These are phyloP conservation scores for Monilinia vaccinii-corymbosi DNA, from an alignment of 2,329 filamentous ascomycete species.

Conservation along the genomic window DNA sequence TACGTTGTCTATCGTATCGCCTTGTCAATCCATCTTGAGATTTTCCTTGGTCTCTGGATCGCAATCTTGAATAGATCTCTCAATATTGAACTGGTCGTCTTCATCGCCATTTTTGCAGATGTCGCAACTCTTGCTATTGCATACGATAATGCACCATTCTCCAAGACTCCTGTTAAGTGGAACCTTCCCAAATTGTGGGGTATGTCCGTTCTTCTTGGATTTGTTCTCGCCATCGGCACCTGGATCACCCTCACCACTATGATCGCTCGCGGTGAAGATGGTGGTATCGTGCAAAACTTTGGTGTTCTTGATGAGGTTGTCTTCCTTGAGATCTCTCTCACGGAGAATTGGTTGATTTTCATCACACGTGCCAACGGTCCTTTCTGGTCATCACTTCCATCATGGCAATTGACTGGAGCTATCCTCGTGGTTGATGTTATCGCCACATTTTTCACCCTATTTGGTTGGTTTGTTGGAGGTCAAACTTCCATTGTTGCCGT, in stretches of 20 bases:
- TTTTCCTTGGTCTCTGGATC: constrained; percentile 88
- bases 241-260: constrained; percentile 89
- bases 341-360: constrained; percentile 95
- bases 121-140: constrained; percentile 87
- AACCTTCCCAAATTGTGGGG: constrained; percentile 92
- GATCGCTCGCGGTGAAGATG: constrained; percentile 55
- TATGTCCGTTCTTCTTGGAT: constrained; percentile 75
- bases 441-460: constrained; percentile 77
- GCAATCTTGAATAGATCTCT: constrained; percentile 76
- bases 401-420: constrained; percentile 72
- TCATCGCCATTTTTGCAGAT: constrained; percentile 91
- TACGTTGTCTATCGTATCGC: constrained; percentile 95
- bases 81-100: constrained; percentile 81
- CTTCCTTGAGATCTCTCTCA: constrained; percentile 83
- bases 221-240: constrained; percentile 72
- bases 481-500: constrained; percentile 73
- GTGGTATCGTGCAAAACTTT: constrained; percentile 84
- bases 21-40: constrained; percentile 80
- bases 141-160: constrained; percentile 87
- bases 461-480: constrained; percentile 68
- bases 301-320: constrained; percentile 73
- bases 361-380: constrained; percentile 89
- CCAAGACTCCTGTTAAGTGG: constrained; percentile 84
- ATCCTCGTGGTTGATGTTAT: constrained; percentile 75
- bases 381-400: constrained; percentile 84